Evolutionary conservation across 2,329 filamentous ascomycete species (phyloP).

Genomic region (Trichoderma sp.): DNA sequence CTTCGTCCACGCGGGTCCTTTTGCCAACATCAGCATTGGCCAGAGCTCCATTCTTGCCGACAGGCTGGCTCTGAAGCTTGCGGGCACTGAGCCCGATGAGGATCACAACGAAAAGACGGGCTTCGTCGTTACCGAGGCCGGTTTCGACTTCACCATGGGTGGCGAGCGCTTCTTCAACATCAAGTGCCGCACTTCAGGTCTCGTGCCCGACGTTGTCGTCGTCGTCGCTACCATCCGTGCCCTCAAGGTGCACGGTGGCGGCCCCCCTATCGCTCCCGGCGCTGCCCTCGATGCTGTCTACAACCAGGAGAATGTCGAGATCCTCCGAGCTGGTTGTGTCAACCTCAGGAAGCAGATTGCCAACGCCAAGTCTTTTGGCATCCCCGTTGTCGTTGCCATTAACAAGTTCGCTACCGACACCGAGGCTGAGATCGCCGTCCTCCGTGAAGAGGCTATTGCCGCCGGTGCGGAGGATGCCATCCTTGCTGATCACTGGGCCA

Average conservation of each 20-base stretch:
- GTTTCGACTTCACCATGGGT: conserved; percentile 99
- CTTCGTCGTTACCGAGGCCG: conserved; percentile 94
- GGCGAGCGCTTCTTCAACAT: conserved; percentile 99
- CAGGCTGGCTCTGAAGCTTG: conserved; percentile 91
- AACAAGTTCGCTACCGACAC: conserved; percentile 96
- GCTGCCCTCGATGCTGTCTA: conserved; percentile 84
- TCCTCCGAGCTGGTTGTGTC: conserved; percentile 84
- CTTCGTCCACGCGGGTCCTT: conserved; percentile 95
- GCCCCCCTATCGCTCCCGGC: conserved; percentile 87
- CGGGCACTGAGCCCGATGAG: conserved; percentile 90
- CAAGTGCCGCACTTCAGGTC: conserved; percentile 93
- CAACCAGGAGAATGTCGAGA: conserved; percentile 87
- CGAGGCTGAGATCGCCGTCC: conserved; percentile 81
- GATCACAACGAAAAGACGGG: conserved; percentile 78
- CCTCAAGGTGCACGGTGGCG: conserved; percentile 94
- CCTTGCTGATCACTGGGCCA: conserved; percentile 92
- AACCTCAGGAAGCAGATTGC: conserved; percentile 94
- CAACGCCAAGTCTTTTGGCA: conserved; percentile 84
- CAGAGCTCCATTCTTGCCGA: conserved; percentile 94
- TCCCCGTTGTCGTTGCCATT: conserved; percentile 94
- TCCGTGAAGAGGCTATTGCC: conserved; percentile 85
- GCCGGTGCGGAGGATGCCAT: conserved; percentile 94
- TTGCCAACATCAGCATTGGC: conserved; percentile 97
- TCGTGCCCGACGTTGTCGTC: conserved; percentile 89
- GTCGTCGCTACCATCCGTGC: conserved; percentile 94